Conservation (phyloP, 257 asterid species). For the Nicotiana attenuata region DNA sequence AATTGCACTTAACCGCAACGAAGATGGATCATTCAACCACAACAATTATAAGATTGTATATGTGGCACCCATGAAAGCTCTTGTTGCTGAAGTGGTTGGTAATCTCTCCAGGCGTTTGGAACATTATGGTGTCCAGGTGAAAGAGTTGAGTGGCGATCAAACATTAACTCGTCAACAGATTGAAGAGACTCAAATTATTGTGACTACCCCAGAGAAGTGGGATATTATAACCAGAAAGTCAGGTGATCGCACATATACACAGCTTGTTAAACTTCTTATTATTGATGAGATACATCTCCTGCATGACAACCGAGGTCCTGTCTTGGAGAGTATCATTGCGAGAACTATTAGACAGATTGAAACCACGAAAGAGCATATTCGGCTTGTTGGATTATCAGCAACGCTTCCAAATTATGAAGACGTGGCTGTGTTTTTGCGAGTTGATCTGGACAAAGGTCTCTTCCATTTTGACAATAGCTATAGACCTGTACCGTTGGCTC, state of each 20-base stretch:
- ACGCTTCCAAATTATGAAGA: constrained; percentile 42
- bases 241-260: constrained; percentile 45
- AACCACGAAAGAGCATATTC: constrained; percentile 40
- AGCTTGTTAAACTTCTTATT: constrained; percentile 36
- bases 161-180: constrained; percentile 40
- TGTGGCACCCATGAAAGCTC: constrained; percentile 47
- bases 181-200: constrained; percentile 45
- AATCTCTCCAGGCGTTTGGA: constrained; percentile 35
- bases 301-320: constrained; percentile 44
- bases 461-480: constrained; percentile 42
- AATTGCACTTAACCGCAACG: constrained; percentile 30
- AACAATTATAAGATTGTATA: constrained; percentile 36
- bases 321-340: constrained; percentile 39
- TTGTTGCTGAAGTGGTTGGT: constrained; percentile 45
- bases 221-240: constrained; percentile 42
- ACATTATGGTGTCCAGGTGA: constrained; percentile 34
- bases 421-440: constrained; percentile 39
- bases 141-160: constrained; percentile 43
- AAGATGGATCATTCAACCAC: constrained; percentile 29
- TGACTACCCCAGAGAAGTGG: constrained; percentile 47
- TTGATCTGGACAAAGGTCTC: constrained; percentile 36
- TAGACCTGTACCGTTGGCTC: constrained; percentile 41
- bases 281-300: constrained; percentile 41
- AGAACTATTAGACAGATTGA: constrained; percentile 42
- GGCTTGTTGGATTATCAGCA: constrained; percentile 42